Percentiles rank a stretch among this genome's conserved stretches.
Conservation (phyloP, 306 rosid species). For the Chamaecrista fasciculata region DNA sequence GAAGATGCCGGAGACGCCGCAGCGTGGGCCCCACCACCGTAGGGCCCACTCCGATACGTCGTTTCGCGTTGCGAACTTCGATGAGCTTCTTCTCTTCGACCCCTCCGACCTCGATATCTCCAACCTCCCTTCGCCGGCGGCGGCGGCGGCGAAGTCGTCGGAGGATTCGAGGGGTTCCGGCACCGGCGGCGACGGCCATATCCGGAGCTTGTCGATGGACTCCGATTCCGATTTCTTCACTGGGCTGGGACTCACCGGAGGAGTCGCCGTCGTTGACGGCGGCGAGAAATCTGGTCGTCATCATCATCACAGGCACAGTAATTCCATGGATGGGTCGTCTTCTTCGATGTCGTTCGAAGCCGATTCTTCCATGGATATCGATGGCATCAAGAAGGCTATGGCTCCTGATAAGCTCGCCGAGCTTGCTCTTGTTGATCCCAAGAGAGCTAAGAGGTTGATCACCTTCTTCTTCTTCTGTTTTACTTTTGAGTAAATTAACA, state of each 20-base stretch:
- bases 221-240: slow-evolving; percentile 64
- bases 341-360: slow-evolving; percentile 27
- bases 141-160: neutral
- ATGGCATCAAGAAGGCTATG: slow-evolving; percentile 45
- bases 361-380: slow-evolving; percentile 24
- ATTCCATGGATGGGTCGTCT: slow-evolving; percentile 44
- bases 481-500: too few species aligned
- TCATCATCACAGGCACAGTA: slow-evolving; percentile 38
- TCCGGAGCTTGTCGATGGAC: slow-evolving; percentile 56
- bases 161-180: slow-evolving; percentile 31
- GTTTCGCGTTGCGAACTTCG: slow-evolving; percentile 45
- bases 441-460: slow-evolving; percentile 54
- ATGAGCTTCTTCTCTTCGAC: slow-evolving; percentile 55
- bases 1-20: slow-evolving; percentile 45
- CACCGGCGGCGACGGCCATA: slow-evolving; percentile 20
- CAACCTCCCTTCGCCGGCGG: slow-evolving; percentile 51
- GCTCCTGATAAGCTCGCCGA: slow-evolving; percentile 57
- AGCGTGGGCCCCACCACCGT: slow-evolving; percentile 45
- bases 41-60: slow-evolving; percentile 50
- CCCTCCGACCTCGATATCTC: slow-evolving; percentile 50
- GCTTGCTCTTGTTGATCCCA: slow-evolving; percentile 59
- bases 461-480: neutral
- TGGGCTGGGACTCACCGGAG: slow-evolving; percentile 30
- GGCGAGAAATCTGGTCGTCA: neutral
- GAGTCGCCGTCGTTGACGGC: slow-evolving; percentile 2